These are phyloP conservation scores for Fibroporia radiculosa DNA, from an alignment of 768 basidiomycete species.

Conservation along the genomic window DNA sequence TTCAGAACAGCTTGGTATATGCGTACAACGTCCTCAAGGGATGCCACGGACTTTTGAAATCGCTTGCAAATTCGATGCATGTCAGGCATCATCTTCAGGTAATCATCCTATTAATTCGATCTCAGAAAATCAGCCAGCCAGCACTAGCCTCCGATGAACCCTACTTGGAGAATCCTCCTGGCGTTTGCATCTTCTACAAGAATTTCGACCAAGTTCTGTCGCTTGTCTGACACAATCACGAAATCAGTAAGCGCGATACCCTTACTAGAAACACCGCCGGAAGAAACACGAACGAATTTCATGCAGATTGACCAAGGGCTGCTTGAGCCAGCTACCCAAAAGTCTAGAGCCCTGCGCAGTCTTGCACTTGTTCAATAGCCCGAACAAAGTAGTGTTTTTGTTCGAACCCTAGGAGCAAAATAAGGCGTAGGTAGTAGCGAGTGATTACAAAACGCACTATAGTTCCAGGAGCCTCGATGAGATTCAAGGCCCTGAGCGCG, in stretches of 20 bases:
- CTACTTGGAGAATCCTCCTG: slow-evolving; percentile 66
- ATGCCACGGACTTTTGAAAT: slow-evolving; percentile 78
- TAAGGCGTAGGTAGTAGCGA: not conserved
- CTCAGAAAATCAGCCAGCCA: not conserved
- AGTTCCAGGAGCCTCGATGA: slow-evolving; percentile 67
- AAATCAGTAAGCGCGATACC: not conserved
- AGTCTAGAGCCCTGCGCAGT: slow-evolving; percentile 89
- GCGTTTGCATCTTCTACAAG: slow-evolving; percentile 75
- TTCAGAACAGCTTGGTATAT: slow-evolving; percentile 90
- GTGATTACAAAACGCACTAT: slow-evolving; percentile 11
- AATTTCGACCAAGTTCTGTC: slow-evolving; percentile 82
- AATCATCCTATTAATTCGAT: slow-evolving; percentile 56
- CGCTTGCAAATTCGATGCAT: slow-evolving; percentile 87
- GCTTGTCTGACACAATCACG: slow-evolving; percentile 48
- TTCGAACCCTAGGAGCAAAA: slow-evolving; percentile 41
- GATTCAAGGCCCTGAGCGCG: slow-evolving; percentile 81
- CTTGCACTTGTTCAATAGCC: slow-evolving; percentile 91
- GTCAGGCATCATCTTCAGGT: slow-evolving; percentile 88
- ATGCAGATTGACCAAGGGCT: slow-evolving; percentile 89
- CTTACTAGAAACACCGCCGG: not conserved
- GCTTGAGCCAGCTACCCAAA: slow-evolving; percentile 89
- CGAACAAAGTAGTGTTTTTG: slow-evolving; percentile 82
- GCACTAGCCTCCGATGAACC: slow-evolving; percentile 7
- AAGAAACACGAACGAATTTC: slow-evolving; percentile 65
- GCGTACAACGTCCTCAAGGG: slow-evolving; percentile 90